Conservation (phyloP, 2,329 filamentous ascomycete species). For the Rutstroemia sydowiana region DNA sequence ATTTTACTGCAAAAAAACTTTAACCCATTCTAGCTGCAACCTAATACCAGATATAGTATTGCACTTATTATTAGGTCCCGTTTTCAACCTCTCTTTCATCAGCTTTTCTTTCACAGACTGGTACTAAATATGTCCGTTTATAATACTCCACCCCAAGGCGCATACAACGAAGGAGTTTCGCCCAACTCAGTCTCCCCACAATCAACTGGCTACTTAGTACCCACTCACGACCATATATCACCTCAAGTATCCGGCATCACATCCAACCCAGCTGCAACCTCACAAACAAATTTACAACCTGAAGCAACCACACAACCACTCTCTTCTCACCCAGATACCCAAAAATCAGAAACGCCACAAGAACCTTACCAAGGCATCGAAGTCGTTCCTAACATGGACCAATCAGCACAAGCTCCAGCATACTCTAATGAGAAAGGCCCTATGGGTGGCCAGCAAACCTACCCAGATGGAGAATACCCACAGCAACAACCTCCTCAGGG, state of each 20-base stretch:
- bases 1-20: no score
- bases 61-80: no score
- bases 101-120: background rate
- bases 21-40: no score
- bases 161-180: background rate
- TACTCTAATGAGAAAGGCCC: background rate
- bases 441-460: background rate
- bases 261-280: background rate
- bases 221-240: background rate
- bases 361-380: conserved; percentile 7
- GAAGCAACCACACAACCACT: background rate
- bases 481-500: background rate
- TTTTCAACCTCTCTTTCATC: background rate
- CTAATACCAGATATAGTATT: no score
- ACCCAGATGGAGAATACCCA: background rate
- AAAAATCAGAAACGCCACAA: background rate
- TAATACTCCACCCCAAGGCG: background rate
- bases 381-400: conserved; percentile 2
- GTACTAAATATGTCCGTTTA: background rate
- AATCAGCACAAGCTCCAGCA: background rate
- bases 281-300: background rate
- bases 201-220: background rate
- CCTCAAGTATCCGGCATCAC: conserved; percentile 1
- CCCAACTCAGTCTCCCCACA: background rate
- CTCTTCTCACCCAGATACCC: background rate